Percentiles rank a stretch among this genome's conserved stretches.
Evolutionary conservation across 768 basidiomycete genomes (phyloP).

Genomic region (Lepiota venenata): DNA sequence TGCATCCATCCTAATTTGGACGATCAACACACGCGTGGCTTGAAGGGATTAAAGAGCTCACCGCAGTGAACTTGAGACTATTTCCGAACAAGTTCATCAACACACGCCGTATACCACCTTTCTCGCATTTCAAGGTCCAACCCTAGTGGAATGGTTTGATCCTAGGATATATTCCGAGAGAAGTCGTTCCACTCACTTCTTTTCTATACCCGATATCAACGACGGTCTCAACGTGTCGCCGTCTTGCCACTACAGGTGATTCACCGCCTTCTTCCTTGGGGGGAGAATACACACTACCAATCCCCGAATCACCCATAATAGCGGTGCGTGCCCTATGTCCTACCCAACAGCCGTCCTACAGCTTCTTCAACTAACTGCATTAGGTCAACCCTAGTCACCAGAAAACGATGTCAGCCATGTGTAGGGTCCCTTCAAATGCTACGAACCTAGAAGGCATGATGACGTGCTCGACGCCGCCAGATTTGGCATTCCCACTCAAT

Average conservation of each 20-base stretch:
- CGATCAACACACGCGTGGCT: slow-evolving; percentile 3
- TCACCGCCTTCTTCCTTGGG: slow-evolving; percentile 52
- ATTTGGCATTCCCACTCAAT: slow-evolving; percentile 80
- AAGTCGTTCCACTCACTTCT: slow-evolving; percentile 42
- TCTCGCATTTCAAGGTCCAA: slow-evolving; percentile 86
- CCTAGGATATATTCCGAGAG: not conserved
- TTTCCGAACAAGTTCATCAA: slow-evolving; percentile 96
- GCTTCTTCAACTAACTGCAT: slow-evolving; percentile 86
- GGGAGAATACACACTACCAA: slow-evolving; percentile 91
- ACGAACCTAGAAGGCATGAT: slow-evolving; percentile 65
- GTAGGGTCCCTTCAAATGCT: not conserved
- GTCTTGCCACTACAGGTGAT: slow-evolving; percentile 38
- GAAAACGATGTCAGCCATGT: slow-evolving; percentile 7
- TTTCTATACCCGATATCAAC: slow-evolving; percentile 78
- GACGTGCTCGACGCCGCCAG: slow-evolving; percentile 73
- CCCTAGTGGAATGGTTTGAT: slow-evolving; percentile 44
- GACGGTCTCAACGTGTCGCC: slow-evolving; percentile 74
- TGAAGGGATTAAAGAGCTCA: slow-evolving; percentile 28
- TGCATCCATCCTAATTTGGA: slow-evolving; percentile 65
- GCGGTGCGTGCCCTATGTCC: slow-evolving; percentile 82
- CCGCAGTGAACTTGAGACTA: slow-evolving; percentile 88
- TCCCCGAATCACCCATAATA: slow-evolving; percentile 66
- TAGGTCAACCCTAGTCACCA: slow-evolving; percentile 55
- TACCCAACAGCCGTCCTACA: slow-evolving; percentile 92
- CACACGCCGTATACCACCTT: slow-evolving; percentile 87